Evolutionary conservation across 495 filamentous ascomycete genomes (phyloP).

Genomic region (Neurospora sp.): DNA sequence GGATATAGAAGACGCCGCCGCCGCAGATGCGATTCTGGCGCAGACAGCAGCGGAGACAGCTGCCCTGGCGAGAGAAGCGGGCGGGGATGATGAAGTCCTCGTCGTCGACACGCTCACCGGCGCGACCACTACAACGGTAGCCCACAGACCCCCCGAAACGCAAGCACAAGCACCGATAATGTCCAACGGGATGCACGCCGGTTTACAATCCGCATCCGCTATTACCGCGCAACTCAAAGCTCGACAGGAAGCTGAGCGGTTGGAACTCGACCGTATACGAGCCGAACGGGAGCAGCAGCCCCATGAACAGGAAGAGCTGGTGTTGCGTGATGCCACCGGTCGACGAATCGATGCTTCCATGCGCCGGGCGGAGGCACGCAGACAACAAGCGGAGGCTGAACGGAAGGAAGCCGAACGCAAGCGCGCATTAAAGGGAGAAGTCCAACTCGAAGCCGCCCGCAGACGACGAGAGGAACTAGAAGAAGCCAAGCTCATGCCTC

Average conservation of each 20-base stretch:
- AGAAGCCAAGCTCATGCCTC: slow-evolving; percentile 68
- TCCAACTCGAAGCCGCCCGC: slow-evolving; percentile 56
- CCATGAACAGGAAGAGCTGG: slow-evolving; percentile 55
- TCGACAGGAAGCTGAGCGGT: slow-evolving; percentile 40
- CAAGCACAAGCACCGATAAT: slow-evolving; percentile 37
- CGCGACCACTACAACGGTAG: background rate
- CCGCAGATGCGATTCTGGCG: slow-evolving; percentile 76
- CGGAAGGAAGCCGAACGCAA: slow-evolving; percentile 49
- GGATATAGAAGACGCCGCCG: slow-evolving; percentile 43
- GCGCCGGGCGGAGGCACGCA: slow-evolving; percentile 75
- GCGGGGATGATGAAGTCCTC: slow-evolving; percentile 26
- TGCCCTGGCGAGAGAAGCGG: slow-evolving; percentile 34
- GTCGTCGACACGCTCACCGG: background rate
- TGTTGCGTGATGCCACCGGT: slow-evolving; percentile 89
- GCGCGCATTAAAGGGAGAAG: slow-evolving; percentile 69
- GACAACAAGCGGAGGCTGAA: slow-evolving; percentile 60
- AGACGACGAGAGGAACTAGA: slow-evolving; percentile 48
- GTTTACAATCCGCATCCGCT: slow-evolving; percentile 71
- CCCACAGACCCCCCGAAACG: background rate
- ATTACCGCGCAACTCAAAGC: slow-evolving; percentile 63
- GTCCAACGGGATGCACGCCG: slow-evolving; percentile 77
- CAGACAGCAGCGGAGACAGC: slow-evolving; percentile 56
- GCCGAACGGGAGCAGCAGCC: slow-evolving; percentile 11
- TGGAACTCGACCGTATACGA: slow-evolving; percentile 32
- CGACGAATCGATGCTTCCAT: slow-evolving; percentile 84